A percentile compares a stretch with the other conserved stretches of the same genome.
phyloP scores from a whole-genome alignment of 2,329 filamentous ascomycete species.

The Penicillium sp. region DNA sequence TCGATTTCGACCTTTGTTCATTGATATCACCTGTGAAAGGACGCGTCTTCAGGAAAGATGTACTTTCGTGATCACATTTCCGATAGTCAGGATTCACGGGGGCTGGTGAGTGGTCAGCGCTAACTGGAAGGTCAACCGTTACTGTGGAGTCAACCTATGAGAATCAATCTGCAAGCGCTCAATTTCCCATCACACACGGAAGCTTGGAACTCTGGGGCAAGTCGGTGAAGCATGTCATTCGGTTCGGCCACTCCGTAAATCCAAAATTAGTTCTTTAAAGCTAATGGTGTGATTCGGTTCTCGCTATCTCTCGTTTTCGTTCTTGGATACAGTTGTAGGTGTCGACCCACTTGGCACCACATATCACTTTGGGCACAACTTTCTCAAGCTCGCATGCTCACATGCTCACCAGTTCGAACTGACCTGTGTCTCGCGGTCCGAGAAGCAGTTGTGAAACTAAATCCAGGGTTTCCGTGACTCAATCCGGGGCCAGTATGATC shows the following conservation, averaged over 20 bases:
- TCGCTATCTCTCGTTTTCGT: neutral
- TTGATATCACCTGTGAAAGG: neutral
- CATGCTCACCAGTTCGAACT: neutral
- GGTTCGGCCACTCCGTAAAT: neutral
- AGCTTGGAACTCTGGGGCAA: neutral
- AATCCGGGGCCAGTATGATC: neutral
- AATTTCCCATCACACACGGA: slow-evolving; percentile 1
- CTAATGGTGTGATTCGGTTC: neutral
- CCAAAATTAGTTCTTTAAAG: neutral
- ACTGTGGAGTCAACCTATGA: neutral
- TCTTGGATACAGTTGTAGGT: neutral
- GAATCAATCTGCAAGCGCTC: slow-evolving; percentile 2
- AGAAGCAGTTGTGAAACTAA: neutral
- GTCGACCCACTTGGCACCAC: neutral
- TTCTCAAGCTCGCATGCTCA: too few species aligned
- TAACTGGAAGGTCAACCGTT: slow-evolving; percentile 3
- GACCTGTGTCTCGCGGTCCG: neutral
- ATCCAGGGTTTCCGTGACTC: neutral
- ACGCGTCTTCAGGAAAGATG: too few species aligned
- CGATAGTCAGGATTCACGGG: neutral
- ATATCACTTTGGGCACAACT: neutral
- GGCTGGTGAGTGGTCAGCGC: slow-evolving; percentile 16
- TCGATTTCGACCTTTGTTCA: neutral
- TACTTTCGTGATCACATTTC: too few species aligned
- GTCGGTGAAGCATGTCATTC: slow-evolving; percentile 5